Conservation (phyloP, 805 yeast genomes). For the Tetrapisispora arboricola region DNA sequence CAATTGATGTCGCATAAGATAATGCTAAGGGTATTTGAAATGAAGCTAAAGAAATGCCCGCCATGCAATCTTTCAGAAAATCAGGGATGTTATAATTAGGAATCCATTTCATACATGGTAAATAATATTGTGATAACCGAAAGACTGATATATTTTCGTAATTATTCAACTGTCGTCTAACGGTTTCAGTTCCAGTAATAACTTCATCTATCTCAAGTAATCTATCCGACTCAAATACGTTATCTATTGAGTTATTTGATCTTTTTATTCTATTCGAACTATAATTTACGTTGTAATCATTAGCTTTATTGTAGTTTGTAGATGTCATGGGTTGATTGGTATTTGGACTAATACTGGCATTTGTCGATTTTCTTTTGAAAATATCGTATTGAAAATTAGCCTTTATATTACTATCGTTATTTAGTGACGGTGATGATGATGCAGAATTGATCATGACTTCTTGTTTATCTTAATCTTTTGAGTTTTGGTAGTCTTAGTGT, state of each 20-base stretch:
- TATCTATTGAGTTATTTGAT: neutral
- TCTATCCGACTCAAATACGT: neutral
- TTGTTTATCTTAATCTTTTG: too few species aligned
- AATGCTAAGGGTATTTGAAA: constrained; percentile 81
- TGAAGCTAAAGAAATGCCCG: constrained; percentile 81
- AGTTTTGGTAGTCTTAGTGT: too few species aligned
- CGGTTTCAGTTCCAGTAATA: neutral
- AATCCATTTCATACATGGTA: constrained; percentile 64
- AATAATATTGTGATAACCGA: constrained; percentile 42
- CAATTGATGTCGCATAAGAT: constrained; percentile 68
- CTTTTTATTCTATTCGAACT: neutral
- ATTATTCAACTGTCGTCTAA: neutral
- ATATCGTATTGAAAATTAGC: neutral
- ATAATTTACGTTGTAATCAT: neutral
- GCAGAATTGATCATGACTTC: neutral
- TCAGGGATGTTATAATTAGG: constrained; percentile 35
- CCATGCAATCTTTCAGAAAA: constrained; percentile 54
- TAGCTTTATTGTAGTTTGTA: neutral
- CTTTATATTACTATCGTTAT: neutral
- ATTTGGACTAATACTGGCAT: neutral
- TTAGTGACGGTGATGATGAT: neutral
- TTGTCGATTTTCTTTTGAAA: neutral
- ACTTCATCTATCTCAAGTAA: neutral
- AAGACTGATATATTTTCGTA: neutral
- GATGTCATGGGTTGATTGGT: neutral